Evolutionary conservation across 352 stramenopile species (phyloP).

Genomic region (Globisporangium echinulatum): DNA sequence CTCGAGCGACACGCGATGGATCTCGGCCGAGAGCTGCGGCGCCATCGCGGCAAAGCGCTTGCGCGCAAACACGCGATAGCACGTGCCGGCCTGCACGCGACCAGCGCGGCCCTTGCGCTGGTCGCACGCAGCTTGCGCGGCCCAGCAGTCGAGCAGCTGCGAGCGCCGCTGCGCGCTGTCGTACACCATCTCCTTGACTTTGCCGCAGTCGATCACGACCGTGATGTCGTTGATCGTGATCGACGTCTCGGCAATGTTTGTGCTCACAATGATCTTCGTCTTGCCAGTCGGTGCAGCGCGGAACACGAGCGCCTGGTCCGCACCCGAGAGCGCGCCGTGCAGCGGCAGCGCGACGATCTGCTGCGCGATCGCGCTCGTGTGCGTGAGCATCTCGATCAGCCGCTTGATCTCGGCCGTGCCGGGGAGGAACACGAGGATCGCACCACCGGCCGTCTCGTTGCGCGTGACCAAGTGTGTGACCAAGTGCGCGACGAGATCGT

Average conservation of each 20-base stretch:
- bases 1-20: conserved; percentile 82
- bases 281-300: conserved; percentile 47
- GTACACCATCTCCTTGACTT: conserved; percentile 88
- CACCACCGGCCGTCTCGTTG: conserved; percentile 21
- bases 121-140: conserved; percentile 70
- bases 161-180: conserved; percentile 61
- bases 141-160: conserved; percentile 78
- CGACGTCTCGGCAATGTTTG: conserved; percentile 87
- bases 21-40: conserved; percentile 76
- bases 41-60: conserved; percentile 57
- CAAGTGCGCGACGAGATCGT: conserved; percentile 87
- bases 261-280: conserved; percentile 84
- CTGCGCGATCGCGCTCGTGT: conserved; percentile 17
- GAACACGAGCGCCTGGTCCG: conserved; percentile 75
- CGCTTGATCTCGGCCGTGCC: conserved; percentile 82
- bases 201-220: conserved; percentile 79
- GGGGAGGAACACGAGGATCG: conserved; percentile 81
- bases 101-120: conserved; percentile 81
- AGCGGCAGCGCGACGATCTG: conserved; percentile 66
- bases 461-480: conserved; percentile 65
- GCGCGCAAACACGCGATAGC: conserved; percentile 72
- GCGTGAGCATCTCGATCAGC: conserved; percentile 61
- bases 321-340: conserved; percentile 65
- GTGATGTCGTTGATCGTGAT: conserved; percentile 89
- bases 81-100: conserved; percentile 70